These are phyloP conservation scores for Xylaria intraflava DNA, from an alignment of 495 filamentous ascomycete genomes.

Conservation along the genomic window DNA sequence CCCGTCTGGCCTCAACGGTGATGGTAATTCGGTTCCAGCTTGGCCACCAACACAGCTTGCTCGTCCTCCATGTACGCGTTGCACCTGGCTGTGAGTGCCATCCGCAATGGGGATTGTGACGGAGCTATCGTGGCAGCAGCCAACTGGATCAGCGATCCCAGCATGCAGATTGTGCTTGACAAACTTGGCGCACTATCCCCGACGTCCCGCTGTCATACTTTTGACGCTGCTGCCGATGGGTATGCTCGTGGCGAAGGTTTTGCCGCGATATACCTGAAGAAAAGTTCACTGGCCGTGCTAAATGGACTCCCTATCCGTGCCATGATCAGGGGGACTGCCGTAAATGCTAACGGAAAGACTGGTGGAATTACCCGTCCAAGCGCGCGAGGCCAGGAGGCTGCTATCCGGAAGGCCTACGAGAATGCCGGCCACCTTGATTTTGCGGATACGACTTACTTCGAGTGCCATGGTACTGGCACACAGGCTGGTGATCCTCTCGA, in stretches of 20 bases:
- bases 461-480: constrained; percentile 53
- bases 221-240: constrained; percentile 52
- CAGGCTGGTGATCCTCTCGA: constrained; percentile 54
- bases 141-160: constrained; percentile 34
- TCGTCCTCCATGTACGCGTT: constrained; percentile 50
- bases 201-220: constrained; percentile 31
- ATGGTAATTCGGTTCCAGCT: constrained; percentile 18
- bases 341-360: neutral
- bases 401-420: neutral
- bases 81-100: constrained; percentile 44
- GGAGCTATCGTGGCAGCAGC: constrained; percentile 42
- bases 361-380: neutral
- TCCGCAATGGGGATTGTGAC: constrained; percentile 43
- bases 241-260: constrained; percentile 58
- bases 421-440: constrained; percentile 23
- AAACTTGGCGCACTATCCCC: constrained; percentile 16
- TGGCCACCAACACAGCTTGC: constrained; percentile 56
- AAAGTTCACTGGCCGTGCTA: constrained; percentile 45
- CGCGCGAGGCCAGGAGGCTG: neutral
- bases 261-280: constrained; percentile 50
- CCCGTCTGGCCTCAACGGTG: no score
- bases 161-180: constrained; percentile 23
- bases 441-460: constrained; percentile 39
- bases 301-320: constrained; percentile 46
- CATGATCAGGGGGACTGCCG: neutral